Evolutionary conservation across 352 stramenopile genomes (phyloP).

Genomic region (Phytopythium sindhum): DNA sequence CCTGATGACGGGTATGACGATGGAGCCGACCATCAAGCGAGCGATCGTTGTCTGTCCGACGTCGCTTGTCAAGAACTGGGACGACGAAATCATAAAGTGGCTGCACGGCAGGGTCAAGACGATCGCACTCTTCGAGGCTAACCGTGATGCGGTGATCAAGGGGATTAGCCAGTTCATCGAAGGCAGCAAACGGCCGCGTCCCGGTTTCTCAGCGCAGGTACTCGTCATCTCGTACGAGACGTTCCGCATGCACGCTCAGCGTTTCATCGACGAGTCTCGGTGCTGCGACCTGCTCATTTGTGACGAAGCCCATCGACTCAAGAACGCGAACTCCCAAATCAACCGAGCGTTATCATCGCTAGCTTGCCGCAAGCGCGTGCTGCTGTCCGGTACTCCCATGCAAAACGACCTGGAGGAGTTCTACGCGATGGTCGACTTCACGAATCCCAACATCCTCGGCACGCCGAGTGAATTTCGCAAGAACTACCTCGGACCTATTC

Average conservation of each 20-base stretch:
- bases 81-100: constrained; percentile 89
- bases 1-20: constrained; percentile 63
- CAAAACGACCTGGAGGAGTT: constrained; percentile 99
- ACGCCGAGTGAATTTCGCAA: constrained; percentile 91
- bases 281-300: constrained; percentile 97
- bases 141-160: constrained; percentile 78
- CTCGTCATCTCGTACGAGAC: constrained; percentile 91
- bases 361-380: constrained; percentile 88
- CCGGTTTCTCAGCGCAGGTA: constrained; percentile 58
- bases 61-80: constrained; percentile 88
- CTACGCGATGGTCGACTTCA: constrained; percentile 96
- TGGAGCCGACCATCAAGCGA: constrained; percentile 61
- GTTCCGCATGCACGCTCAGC: constrained; percentile 91
- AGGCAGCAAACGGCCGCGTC: constrained; percentile 59
- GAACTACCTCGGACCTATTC: constrained; percentile 88
- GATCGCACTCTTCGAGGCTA: constrained; percentile 77
- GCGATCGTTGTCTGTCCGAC: constrained; percentile 83
- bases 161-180: constrained; percentile 83
- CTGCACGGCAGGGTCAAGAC: constrained; percentile 82
- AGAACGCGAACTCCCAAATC: constrained; percentile 96
- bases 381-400: constrained; percentile 98
- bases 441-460: constrained; percentile 82
- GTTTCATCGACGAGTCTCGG: constrained; percentile 82
- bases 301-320: constrained; percentile 98
- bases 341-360: constrained; percentile 79